These are phyloP conservation scores for Claviceps fusiformis DNA, from an alignment of 2,329 filamentous ascomycete species.

Conservation along the genomic window DNA sequence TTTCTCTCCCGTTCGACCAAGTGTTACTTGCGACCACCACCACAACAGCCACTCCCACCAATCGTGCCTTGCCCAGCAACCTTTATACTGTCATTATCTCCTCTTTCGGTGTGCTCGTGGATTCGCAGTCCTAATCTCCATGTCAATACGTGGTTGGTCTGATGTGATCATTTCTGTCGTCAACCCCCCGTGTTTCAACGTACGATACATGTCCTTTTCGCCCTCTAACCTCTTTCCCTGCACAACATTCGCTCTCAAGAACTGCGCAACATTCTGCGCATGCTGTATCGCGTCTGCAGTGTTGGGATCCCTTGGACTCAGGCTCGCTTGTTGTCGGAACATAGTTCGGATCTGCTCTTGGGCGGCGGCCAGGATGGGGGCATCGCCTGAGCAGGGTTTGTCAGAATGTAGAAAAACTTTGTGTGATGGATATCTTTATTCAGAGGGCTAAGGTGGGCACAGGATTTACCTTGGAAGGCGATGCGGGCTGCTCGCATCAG, in stretches of 20 bases:
- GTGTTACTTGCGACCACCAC: not conserved
- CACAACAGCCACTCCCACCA: constrained; percentile 21
- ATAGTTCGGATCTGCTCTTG: constrained; percentile 55
- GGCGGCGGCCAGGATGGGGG: constrained; percentile 53
- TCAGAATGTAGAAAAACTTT: not conserved
- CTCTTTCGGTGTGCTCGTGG: constrained; percentile 79
- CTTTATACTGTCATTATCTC: constrained; percentile 87
- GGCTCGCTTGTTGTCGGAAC: constrained; percentile 55
- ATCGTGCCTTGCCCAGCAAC: constrained; percentile 29
- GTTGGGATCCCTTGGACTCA: constrained; percentile 44
- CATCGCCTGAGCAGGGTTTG: constrained; percentile 45
- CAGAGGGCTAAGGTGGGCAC: not conserved
- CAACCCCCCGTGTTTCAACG: constrained; percentile 16
- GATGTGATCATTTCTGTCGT: not conserved
- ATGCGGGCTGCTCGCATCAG: constrained; percentile 68
- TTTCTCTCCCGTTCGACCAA: not conserved
- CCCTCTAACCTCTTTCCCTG: constrained; percentile 51
- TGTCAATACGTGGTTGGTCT: constrained; percentile 3
- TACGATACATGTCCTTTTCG: constrained; percentile 43
- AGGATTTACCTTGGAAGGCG: constrained; percentile 61
- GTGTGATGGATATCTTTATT: not conserved
- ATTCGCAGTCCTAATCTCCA: constrained; percentile 58
- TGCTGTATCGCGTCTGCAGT: constrained; percentile 55
- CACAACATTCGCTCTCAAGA: constrained; percentile 74
- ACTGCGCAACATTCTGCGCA: constrained; percentile 68